These are phyloP conservation scores for Penicillium atrosanguineum DNA, from an alignment of 495 filamentous ascomycete genomes.

Conservation along the genomic window DNA sequence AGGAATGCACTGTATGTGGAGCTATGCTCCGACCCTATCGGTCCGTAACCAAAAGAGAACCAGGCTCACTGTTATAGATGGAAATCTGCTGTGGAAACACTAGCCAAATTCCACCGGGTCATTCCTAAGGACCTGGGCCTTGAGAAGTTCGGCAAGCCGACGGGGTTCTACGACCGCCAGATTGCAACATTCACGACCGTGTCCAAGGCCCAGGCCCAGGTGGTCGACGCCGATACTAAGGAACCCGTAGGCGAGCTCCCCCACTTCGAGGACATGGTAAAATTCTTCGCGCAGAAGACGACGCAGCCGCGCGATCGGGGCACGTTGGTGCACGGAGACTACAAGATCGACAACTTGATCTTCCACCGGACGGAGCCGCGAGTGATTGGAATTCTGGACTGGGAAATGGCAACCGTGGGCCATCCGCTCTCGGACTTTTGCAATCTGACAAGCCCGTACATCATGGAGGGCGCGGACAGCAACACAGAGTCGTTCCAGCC, in stretches of 20 bases:
- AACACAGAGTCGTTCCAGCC: conserved; percentile 54
- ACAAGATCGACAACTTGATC: conserved; percentile 96
- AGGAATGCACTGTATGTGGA: conserved; percentile 60
- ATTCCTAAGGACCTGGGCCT: conserved; percentile 63
- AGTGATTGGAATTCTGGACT: conserved; percentile 93
- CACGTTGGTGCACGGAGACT: conserved; percentile 88
- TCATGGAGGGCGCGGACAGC: conserved; percentile 44
- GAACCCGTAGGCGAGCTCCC: conserved; percentile 78
- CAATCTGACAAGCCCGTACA: conserved; percentile 73
- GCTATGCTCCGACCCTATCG: no score
- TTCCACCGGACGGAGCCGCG: conserved; percentile 85
- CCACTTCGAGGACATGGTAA: conserved; percentile 73
- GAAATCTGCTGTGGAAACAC: conserved; percentile 75
- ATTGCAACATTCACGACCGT: conserved; percentile 77
- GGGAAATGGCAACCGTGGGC: conserved; percentile 96
- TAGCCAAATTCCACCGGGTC: conserved; percentile 84
- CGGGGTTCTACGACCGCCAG: conserved; percentile 85
- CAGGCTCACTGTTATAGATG: conserved; percentile 49
- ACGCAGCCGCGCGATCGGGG: conserved; percentile 75
- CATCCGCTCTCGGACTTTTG: conserved; percentile 87
- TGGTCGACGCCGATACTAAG: conserved; percentile 72
- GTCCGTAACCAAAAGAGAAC: no score
- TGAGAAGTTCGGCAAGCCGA: conserved; percentile 66
- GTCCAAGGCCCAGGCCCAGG: conserved; percentile 70
- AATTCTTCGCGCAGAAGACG: conserved; percentile 65